Percentiles rank a stretch among this genome's conserved stretches.
phyloP scores from a whole-genome alignment of 2,329 filamentous ascomycete genomes.

The Myotisia sp. region DNA sequence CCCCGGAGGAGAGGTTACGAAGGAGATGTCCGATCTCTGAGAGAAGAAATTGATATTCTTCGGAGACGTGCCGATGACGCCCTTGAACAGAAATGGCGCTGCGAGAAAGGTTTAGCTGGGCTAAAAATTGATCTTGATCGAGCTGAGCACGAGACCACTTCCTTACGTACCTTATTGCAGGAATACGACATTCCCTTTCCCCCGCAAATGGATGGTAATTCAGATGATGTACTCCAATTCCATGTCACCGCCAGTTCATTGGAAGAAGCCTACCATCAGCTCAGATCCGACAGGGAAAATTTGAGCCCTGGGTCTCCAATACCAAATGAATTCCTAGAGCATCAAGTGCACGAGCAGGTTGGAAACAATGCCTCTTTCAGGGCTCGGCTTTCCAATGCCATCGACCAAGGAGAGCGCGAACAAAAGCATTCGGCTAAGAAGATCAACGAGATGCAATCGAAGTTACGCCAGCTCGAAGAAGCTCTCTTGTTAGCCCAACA shows the following conservation, averaged over 20 bases:
- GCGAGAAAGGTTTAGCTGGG: constrained; percentile 75
- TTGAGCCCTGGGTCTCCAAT: constrained; percentile 37
- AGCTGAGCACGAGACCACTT: constrained; percentile 79
- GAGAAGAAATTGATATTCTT: constrained; percentile 71
- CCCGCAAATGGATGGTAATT: constrained; percentile 26
- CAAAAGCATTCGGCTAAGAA: constrained; percentile 66
- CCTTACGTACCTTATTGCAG: constrained; percentile 61
- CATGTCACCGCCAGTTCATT: constrained; percentile 57
- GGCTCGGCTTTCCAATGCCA: constrained; percentile 60
- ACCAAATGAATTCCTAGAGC: constrained; percentile 3
- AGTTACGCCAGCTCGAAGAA: constrained; percentile 70
- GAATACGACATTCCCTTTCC: constrained; percentile 72
- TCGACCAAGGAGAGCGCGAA: constrained; percentile 69
- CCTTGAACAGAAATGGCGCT: constrained; percentile 89
- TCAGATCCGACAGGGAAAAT: constrained; percentile 55
- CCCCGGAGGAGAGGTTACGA: constrained; percentile 69
- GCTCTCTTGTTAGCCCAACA: constrained; percentile 69
- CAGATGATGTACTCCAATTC: constrained; percentile 26
- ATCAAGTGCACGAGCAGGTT: constrained; percentile 43
- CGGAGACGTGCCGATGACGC: constrained; percentile 83
- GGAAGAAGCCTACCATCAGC: constrained; percentile 57
- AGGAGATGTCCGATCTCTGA: constrained; percentile 62
- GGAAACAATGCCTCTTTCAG: constrained; percentile 63
- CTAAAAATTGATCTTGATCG: constrained; percentile 95
- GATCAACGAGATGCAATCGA: constrained; percentile 70